phyloP scores from a whole-genome alignment of 169 alveolate genomes.

The Babesia bovis region DNA sequence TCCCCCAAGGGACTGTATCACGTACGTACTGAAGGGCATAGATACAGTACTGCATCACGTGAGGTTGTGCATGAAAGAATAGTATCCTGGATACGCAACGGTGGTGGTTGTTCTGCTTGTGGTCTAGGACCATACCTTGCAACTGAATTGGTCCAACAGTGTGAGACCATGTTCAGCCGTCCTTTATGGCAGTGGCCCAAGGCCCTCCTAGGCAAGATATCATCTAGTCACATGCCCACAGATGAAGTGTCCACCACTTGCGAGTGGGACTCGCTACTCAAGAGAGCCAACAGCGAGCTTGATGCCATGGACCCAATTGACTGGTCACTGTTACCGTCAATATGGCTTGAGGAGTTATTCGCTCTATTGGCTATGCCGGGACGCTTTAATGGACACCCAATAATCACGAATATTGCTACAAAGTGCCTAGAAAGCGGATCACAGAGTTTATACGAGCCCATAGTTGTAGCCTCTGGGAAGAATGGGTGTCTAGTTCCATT shows the following conservation, averaged over 20 bases:
- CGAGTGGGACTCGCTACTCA: slow-evolving; percentile 7
- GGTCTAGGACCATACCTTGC: slow-evolving; percentile 4
- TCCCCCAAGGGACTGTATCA: slow-evolving; percentile 63
- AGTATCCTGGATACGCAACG: slow-evolving; percentile 5
- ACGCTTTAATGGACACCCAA: slow-evolving; percentile 19
- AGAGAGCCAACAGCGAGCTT: not conserved
- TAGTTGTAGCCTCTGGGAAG: slow-evolving; percentile 29
- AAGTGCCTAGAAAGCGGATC: not conserved
- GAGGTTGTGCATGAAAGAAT: slow-evolving; percentile 36
- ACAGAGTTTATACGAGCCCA: not conserved
- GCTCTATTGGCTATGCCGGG: slow-evolving; percentile 20
- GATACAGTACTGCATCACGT: slow-evolving; percentile 17
- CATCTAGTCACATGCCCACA: not conserved
- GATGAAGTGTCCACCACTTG: slow-evolving; percentile 13
- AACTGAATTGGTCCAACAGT: slow-evolving; percentile 4
- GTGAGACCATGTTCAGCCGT: slow-evolving; percentile 15
- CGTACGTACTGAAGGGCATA: slow-evolving; percentile 10
- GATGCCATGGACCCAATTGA: not conserved
- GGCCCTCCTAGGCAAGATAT: slow-evolving; percentile 11
- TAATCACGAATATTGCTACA: not conserved
- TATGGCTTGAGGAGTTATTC: slow-evolving; percentile 42
- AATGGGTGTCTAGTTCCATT: slow-evolving; percentile 19
- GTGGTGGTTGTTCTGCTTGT: slow-evolving; percentile 19
- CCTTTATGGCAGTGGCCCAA: slow-evolving; percentile 69
- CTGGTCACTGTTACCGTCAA: slow-evolving; percentile 27